Base-by-base conservation (phyloP, 129 eudicot genomes). In the Mikania micrantha region DNA sequence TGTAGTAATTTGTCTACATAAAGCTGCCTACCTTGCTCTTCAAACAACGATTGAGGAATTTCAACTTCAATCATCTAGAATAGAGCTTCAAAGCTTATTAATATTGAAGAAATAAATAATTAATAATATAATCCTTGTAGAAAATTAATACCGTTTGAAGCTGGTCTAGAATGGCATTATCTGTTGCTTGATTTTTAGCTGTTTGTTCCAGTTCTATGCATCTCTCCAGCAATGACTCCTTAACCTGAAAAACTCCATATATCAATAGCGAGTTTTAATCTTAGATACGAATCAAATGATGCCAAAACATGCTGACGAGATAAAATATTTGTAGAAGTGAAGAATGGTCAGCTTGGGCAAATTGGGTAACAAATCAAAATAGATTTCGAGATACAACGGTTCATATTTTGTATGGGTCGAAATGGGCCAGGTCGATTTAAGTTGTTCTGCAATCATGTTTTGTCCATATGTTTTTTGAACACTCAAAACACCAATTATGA, bases 161-260 rank as follows among this genome's bases (percentile, higher is more conserved):
- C 81, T 81, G 95, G 76, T 94, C 90, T 36, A 94, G 80, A 63
- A 94, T 94, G 57, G 88, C 91, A 59, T 94, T 90, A 74, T 94
- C 99, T 2, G 97, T 81, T 50, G 97, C 99, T 79, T 94, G 99
- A 69, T 90, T 90, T 79, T 85, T 94, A 56, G 97, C 95, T 31
- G 90, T 87, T 85, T 84, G 85, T 86, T 93, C 99, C 64, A 89
- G 74, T 78, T 89, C 99, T 60, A 78, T 60, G 66, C 90, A 89
- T 72, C 69, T 90, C 73, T 79, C 74, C 72, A 94, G 64, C 74
- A 94, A 71, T 21, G 75, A 56, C 67, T 85, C 85, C 80, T 85
- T 94, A 16, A 89, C 99, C 99, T 94, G 83, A 65, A 25, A 35
- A 70, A 16, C 63, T 66, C 25, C 60, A 57, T 54, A 52, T 10